These are phyloP conservation scores for Desmodesmus armatus DNA, from an alignment of 139 green algal genomes.

Conservation along the genomic window DNA sequence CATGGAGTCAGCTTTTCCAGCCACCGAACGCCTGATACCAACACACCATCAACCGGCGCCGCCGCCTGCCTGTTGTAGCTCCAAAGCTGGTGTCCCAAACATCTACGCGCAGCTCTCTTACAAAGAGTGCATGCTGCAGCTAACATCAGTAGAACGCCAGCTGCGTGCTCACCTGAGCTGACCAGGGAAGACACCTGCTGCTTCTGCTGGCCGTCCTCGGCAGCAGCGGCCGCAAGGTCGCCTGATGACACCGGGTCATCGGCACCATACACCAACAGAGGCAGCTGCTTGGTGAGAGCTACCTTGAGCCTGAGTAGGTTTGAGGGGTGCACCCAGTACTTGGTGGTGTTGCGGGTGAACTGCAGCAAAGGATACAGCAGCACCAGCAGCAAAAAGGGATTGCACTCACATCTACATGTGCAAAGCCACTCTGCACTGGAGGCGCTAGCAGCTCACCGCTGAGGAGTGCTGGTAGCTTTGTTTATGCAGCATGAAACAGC, in stretches of 20 bases:
- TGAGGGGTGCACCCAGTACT: slow-evolving; percentile 82
- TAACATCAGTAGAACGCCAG: too few species aligned
- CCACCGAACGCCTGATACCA: too few species aligned
- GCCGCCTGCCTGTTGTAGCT: too few species aligned
- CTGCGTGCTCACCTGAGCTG: slow-evolving; percentile 30
- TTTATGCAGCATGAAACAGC: not conserved
- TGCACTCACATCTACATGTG: not conserved
- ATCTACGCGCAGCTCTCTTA: too few species aligned
- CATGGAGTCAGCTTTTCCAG: too few species aligned
- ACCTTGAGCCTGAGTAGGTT: slow-evolving; percentile 75
- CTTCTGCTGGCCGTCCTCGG: not conserved
- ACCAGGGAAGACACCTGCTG: slow-evolving; percentile 1
- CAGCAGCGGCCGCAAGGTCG: not conserved
- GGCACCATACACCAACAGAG: slow-evolving; percentile 82
- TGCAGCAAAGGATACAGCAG: not conserved
- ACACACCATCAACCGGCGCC: too few species aligned
- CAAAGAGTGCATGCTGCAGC: too few species aligned
- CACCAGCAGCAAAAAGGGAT: not conserved
- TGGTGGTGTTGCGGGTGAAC: slow-evolving; percentile 79
- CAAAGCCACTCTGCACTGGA: not conserved
- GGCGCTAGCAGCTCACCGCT: not conserved
- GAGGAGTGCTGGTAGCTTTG: not conserved
- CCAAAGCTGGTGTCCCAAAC: too few species aligned
- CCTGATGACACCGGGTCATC: not conserved
- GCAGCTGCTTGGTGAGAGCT: slow-evolving; percentile 77